Conservation (phyloP, 2,329 filamentous ascomycete species). For the Botrytis tulipae region DNA sequence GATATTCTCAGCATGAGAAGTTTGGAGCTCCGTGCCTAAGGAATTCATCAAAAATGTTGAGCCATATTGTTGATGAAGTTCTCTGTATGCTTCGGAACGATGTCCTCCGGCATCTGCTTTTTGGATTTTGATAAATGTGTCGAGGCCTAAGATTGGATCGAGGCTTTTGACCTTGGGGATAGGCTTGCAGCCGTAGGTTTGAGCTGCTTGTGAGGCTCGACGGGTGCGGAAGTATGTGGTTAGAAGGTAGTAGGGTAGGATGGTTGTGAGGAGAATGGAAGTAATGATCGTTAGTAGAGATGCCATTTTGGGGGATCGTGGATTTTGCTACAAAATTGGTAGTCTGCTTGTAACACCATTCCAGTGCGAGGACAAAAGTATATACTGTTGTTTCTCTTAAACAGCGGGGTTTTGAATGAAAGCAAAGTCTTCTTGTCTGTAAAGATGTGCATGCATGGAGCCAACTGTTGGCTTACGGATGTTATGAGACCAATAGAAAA, state of each 20-base stretch:
- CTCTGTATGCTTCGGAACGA: neutral
- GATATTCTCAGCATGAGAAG: slow-evolving; percentile 53
- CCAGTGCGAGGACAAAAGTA: neutral
- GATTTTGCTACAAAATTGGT: too few species aligned
- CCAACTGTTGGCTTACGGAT: neutral
- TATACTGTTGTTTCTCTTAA: neutral
- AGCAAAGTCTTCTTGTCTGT: neutral
- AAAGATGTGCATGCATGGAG: neutral
- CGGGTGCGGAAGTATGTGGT: neutral
- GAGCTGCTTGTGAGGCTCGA: neutral
- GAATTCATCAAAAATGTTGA: neutral
- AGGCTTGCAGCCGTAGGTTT: neutral
- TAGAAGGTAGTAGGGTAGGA: neutral
- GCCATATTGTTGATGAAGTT: neutral
- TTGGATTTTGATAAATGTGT: neutral
- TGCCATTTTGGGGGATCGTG: neutral
- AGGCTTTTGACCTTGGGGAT: neutral
- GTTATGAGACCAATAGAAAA: neutral
- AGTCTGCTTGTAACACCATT: neutral
- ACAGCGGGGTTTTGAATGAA: neutral
- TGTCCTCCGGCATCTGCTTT: neutral
- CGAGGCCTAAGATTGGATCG: neutral
- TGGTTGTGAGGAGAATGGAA: neutral
- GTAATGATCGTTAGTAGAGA: neutral
- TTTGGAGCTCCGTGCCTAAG: slow-evolving; percentile 30